Evolutionary conservation across 164 flowering plant species (phyloP), one percentile per base, ranked within the genome.

Genomic region (Houttuynia cordata): DNA sequence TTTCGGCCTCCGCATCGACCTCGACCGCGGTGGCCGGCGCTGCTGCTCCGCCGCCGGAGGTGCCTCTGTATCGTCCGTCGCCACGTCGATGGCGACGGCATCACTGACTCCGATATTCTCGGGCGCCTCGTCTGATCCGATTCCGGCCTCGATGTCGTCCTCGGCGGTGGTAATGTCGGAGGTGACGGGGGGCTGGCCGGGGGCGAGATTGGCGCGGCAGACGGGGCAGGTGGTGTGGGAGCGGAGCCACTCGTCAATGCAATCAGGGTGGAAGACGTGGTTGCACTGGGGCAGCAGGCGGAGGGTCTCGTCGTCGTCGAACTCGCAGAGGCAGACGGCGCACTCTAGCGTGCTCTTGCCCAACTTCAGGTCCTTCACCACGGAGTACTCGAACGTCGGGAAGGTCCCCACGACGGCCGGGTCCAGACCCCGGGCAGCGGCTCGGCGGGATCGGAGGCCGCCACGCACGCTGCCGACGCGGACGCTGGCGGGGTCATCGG

Each of bases 181-280:
- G 14, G 21, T 3, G 7, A 73, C 80, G 17, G 15, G 8, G 13
- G 66, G 71, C 2, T 78, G 67, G 53, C 65, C 61, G 25, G 80
- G 78, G 13, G 52, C 62, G 40, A 81, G 66, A 50, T 63, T 22
- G 64, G 65, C 65, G 13, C 81, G 64, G 67, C 81, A 78, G 14
- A 78, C 79, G 15, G 81, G 81, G 59, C 81, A 78, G 23, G 81
- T 78, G 21, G 69, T 51, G 37, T 75, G 79, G 37, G 64, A 61
- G 23, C 51, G 57, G 30, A 78, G 64, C 81, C 81, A 78, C 13
- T 62, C 64, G 58, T 73, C 81, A 24, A 78, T 75, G 64, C 81
- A 78, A 14, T 73, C 75, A 7, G 79, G 73, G 60, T 78, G 81
- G 24, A 78, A 78, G 12, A 70, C 79, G 52, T 78, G 81, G 67